phyloP scores from a whole-genome alignment of 2,329 filamentous ascomycete species.

The Cordyceps militaris region DNA sequence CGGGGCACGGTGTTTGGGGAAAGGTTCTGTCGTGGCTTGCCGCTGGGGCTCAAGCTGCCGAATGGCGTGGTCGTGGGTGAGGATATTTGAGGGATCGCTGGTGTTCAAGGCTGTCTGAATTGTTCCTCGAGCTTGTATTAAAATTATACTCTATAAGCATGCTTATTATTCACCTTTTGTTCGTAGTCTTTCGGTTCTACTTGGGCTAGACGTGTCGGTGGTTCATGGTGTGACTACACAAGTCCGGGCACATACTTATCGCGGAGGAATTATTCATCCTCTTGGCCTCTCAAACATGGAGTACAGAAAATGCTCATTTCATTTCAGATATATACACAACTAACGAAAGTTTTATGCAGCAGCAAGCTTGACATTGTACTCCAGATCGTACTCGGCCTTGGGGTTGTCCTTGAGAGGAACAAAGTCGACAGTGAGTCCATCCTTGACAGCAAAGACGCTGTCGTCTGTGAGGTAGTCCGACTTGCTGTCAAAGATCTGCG shows the following conservation, averaged over 20 bases:
- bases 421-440: constrained; percentile 40
- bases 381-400: constrained; percentile 51
- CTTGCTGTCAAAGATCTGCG: constrained; percentile 66
- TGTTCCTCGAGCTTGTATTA: not conserved
- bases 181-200: too few species aligned
- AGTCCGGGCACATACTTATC: too few species aligned
- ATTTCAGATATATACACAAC: not conserved
- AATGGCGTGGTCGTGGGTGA: constrained; percentile 36
- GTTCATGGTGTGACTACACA: too few species aligned
- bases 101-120: not conserved
- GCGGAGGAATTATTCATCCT: too few species aligned
- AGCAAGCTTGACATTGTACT: constrained; percentile 53
- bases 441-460: constrained; percentile 48
- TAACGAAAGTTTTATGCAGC: not conserved
- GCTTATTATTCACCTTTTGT: too few species aligned
- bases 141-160: not conserved
- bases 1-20: constrained; percentile 28
- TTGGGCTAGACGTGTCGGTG: too few species aligned
- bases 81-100: not conserved
- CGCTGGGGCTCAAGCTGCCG: constrained; percentile 41
- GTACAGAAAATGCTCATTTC: not conserved
- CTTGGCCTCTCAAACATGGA: too few species aligned
- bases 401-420: constrained; percentile 27
- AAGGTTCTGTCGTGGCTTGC: constrained; percentile 37
- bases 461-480: constrained; percentile 53